Conservation (phyloP, 2,329 filamentous ascomycete genomes). For the Drechslera avenae region DNA sequence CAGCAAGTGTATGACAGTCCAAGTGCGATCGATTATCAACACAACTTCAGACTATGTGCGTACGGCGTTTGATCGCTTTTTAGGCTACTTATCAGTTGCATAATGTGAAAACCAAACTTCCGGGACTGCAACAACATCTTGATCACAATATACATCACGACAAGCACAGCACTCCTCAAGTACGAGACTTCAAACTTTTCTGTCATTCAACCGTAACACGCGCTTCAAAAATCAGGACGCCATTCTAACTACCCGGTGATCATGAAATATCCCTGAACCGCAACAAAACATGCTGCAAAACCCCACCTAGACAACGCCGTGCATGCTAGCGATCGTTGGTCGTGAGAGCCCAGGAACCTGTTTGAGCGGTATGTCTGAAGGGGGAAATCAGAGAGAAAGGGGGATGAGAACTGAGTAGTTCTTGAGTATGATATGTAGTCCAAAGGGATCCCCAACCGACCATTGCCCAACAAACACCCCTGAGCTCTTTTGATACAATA, state of each 20-base stretch:
- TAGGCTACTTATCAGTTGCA: not conserved
- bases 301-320: constrained; percentile 25
- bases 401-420: constrained; percentile 29
- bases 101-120: too few relatives aligned
- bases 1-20: not conserved
- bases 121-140: not conserved
- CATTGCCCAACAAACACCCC: constrained; percentile 20
- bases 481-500: constrained; percentile 34
- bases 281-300: constrained; percentile 18
- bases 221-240: constrained; percentile 8
- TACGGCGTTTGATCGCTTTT: not conserved
- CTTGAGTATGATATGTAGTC: constrained; percentile 28
- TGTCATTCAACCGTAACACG: constrained; percentile 11
- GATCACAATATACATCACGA: not conserved
- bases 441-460: constrained; percentile 21
- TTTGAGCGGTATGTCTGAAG: constrained; percentile 7
- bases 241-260: constrained; percentile 10
- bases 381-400: constrained; percentile 8
- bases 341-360: constrained; percentile 9
- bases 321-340: constrained; percentile 23
- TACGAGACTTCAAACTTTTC: constrained; percentile 17
- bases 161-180: not conserved
- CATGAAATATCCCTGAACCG: constrained; percentile 10
- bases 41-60: not conserved
- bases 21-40: not conserved